Conservation (phyloP, 441 rosid genomes). For the Jatropha podagrica region DNA sequence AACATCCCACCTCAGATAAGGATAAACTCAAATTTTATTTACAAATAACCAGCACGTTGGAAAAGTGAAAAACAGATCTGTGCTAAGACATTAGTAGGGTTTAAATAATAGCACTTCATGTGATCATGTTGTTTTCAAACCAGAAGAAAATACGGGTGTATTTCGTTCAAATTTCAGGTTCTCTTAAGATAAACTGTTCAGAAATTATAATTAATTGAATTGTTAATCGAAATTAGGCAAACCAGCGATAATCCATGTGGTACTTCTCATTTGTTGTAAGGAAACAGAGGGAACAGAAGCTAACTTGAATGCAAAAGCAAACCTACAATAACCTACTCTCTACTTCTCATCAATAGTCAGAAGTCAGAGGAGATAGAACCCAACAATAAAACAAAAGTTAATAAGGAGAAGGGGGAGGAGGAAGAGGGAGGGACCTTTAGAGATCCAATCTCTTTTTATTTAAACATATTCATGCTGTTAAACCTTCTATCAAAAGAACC, state of each 20-base stretch:
- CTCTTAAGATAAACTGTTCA: no score
- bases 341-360: background rate
- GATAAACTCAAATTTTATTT: background rate
- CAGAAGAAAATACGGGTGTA: no score
- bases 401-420: background rate
- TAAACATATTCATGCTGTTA: background rate
- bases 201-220: no score
- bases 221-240: no score
- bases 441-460: background rate
- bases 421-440: background rate
- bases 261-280: no score
- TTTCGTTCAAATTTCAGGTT: no score
- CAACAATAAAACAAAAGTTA: background rate
- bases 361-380: background rate
- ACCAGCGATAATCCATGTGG: no score
- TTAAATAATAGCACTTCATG: background rate
- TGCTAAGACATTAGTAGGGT: background rate
- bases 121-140: background rate
- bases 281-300: background rate
- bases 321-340: background rate
- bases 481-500: background rate
- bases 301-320: background rate
- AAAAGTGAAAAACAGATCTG: background rate
- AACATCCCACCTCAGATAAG: background rate
- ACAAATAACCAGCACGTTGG: background rate